These are phyloP conservation scores for Aspergillus mulundensis DNA, from an alignment of 495 filamentous ascomycete species.

Conservation along the genomic window DNA sequence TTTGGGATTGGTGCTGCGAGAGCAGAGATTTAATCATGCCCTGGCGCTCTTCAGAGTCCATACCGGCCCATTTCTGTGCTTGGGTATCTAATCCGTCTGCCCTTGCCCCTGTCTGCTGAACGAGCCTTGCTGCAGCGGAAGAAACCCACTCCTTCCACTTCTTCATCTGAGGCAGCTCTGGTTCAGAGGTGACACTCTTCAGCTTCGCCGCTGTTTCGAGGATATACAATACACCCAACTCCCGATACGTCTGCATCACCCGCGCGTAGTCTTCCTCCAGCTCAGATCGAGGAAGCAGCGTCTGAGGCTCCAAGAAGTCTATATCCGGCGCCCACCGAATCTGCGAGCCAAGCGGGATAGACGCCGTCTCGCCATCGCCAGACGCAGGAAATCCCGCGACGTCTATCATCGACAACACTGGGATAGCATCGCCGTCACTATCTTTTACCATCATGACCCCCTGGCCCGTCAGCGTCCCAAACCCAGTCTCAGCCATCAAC, in stretches of 20 bases:
- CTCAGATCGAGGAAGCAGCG: background rate
- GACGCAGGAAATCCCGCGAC: background rate
- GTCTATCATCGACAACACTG: background rate
- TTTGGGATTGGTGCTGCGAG: background rate
- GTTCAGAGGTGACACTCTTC: background rate
- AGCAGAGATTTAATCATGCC: background rate
- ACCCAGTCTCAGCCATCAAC: background rate
- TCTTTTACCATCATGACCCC: slow-evolving; percentile 19
- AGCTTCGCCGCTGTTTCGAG: background rate
- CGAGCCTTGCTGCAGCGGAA: background rate
- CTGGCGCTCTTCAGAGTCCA: background rate
- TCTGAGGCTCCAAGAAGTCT: background rate
- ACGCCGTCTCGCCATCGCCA: background rate
- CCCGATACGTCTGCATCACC: background rate
- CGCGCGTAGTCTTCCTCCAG: background rate
- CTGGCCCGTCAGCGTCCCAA: background rate
- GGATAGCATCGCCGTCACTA: background rate
- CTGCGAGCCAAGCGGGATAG: background rate
- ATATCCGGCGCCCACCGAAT: slow-evolving; percentile 2
- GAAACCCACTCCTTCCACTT: background rate
- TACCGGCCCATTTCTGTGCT: background rate
- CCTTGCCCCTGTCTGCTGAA: background rate
- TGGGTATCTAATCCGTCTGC: background rate
- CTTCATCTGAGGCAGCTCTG: background rate
- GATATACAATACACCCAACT: background rate